phyloP scores from a whole-genome alignment of 371 early-diverging fungal species.

The Mortierella sp. region DNA sequence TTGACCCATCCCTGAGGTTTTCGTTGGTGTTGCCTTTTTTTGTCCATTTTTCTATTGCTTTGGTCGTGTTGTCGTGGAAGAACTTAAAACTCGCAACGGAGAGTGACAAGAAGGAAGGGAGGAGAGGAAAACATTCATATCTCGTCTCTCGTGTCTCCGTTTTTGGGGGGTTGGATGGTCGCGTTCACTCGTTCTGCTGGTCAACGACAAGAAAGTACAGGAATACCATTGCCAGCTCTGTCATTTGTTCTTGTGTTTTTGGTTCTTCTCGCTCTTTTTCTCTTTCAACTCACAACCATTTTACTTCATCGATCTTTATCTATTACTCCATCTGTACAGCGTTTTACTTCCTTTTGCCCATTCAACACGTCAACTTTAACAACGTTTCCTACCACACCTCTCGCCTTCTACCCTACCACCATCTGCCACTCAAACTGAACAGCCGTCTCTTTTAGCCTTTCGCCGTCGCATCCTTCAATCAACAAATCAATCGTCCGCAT shows the following conservation, averaged over 20 bases:
- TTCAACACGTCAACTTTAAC: background rate
- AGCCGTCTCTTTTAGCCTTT: background rate
- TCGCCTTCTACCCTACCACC: background rate
- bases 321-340: no score
- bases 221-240: no score
- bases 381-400: background rate
- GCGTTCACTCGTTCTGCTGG: background rate
- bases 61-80: background rate
- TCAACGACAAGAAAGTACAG: background rate
- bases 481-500: background rate
- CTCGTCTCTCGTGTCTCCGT: background rate
- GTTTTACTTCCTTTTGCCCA: background rate
- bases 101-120: background rate
- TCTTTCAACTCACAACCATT: no score
- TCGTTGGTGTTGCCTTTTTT: background rate
- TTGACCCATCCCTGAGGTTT: background rate
- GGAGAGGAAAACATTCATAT: background rate
- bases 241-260: no score
- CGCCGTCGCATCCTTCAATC: background rate
- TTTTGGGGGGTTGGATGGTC: background rate
- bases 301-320: background rate
- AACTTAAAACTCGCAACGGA: background rate
- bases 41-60: background rate
- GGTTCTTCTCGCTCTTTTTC: no score
- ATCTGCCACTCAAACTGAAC: background rate